Evolutionary conservation across 768 basidiomycete genomes (phyloP).

Genomic region (Termitomyces sp.): DNA sequence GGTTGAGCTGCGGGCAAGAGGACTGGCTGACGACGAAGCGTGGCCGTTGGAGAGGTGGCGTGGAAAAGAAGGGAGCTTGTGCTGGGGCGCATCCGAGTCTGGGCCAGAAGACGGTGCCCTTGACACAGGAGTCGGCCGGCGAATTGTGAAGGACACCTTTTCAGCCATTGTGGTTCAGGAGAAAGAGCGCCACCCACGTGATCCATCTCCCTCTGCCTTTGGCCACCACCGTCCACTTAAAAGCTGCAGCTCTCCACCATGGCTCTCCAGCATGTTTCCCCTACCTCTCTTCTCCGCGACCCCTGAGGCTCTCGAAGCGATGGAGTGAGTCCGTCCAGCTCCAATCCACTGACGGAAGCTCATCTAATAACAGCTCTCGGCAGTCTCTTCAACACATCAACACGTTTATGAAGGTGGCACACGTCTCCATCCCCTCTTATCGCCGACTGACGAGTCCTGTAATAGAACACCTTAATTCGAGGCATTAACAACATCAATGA

Average conservation of each 20-base stretch:
- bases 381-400: constrained; percentile 23
- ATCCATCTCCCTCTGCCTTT: not conserved
- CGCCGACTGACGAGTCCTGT: not conserved
- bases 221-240: not conserved
- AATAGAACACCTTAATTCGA: constrained; percentile 28
- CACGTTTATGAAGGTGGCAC: constrained; percentile 25
- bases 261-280: constrained; percentile 19
- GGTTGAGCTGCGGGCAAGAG: constrained; percentile 48
- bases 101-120: constrained; percentile 61
- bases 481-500: constrained; percentile 24
- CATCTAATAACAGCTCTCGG: constrained; percentile 12
- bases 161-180: constrained; percentile 21
- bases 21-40: constrained; percentile 43
- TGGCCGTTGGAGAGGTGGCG: constrained; percentile 39
- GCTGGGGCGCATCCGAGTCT: constrained; percentile 54
- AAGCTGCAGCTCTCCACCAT: not conserved
- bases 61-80: constrained; percentile 63
- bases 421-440: not conserved
- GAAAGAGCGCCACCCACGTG: constrained; percentile 11
- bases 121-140: constrained; percentile 72
- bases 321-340: constrained; percentile 19
- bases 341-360: not conserved
- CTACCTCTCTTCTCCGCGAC: constrained; percentile 25
- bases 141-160: constrained; percentile 82
- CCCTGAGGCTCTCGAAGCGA: constrained; percentile 21